Evolutionary conservation across 306 rosid species (phyloP).

Genomic region (Nissolia schottii): DNA sequence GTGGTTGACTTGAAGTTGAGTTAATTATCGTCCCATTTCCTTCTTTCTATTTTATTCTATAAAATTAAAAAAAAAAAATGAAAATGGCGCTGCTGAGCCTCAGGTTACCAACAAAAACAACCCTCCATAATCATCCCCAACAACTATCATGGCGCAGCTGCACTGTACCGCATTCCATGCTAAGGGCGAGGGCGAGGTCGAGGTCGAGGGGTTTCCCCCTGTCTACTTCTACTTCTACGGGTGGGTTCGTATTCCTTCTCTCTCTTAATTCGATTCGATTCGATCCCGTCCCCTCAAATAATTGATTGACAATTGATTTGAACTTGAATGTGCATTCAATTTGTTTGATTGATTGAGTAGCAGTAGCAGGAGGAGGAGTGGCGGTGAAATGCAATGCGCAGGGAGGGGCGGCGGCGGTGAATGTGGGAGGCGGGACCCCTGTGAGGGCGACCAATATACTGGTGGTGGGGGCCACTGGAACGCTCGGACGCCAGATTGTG

Average conservation of each 20-base stretch:
- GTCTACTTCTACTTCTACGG: conserved; percentile 19
- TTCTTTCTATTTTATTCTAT: no score
- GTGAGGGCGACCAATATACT: conserved; percentile 72
- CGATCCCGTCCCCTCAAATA: no score
- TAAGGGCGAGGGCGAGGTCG: neutral
- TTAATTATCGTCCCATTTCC: neutral
- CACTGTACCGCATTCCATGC: conserved; percentile 2
- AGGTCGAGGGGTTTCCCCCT: conserved; percentile 1
- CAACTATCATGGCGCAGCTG: conserved; percentile 50
- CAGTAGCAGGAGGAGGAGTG: neutral
- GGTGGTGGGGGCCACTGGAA: conserved; percentile 86
- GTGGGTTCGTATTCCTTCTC: conserved; percentile 9
- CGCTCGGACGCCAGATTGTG: conserved; percentile 89
- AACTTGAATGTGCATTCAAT: no score
- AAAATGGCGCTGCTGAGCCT: conserved; percentile 52
- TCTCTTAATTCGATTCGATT: neutral
- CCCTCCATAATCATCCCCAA: conserved; percentile 30
- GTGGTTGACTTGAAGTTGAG: neutral
- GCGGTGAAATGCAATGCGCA: conserved; percentile 14
- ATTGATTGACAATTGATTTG: no score
- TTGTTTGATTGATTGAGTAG: neutral
- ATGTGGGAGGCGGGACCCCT: conserved; percentile 70
- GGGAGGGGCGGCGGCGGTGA: conserved; percentile 40
- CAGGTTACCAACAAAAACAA: conserved; percentile 41
- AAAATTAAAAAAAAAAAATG: neutral